Evolutionary conservation across 345 rosid genomes (phyloP).

Genomic region (Gossypium thurberi): DNA sequence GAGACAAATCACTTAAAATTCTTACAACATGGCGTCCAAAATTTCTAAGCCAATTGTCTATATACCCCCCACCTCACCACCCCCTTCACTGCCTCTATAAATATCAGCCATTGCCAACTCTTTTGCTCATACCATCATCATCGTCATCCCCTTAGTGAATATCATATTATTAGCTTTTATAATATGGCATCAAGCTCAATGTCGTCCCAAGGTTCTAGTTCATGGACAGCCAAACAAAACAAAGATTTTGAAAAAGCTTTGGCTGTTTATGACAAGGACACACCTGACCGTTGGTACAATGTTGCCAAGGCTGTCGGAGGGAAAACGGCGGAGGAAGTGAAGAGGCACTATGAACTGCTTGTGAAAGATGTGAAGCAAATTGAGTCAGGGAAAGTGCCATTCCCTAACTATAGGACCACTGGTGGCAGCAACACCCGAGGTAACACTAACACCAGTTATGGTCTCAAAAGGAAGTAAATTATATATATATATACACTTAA

Average conservation of each 20-base stretch:
- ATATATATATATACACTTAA: too few species aligned
- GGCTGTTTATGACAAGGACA: slow-evolving; percentile 83
- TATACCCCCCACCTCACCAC: slow-evolving; percentile 25
- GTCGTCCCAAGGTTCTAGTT: slow-evolving; percentile 57
- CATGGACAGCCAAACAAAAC: slow-evolving; percentile 86
- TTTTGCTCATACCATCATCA: slow-evolving; percentile 30
- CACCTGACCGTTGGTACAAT: slow-evolving; percentile 96
- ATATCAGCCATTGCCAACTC: slow-evolving; percentile 43
- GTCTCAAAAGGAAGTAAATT: slow-evolving; percentile 33
- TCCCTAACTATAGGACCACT: slow-evolving; percentile 59
- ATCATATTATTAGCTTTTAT: too few species aligned
- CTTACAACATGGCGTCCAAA: slow-evolving; percentile 20
- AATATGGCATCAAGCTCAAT: slow-evolving; percentile 75
- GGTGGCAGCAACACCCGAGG: slow-evolving; percentile 27
- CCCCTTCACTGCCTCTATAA: slow-evolving; percentile 45
- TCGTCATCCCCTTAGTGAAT: background rate
- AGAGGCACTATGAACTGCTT: slow-evolving; percentile 68
- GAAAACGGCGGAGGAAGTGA: slow-evolving; percentile 79
- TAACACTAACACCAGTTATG: slow-evolving; percentile 25
- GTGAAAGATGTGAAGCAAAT: slow-evolving; percentile 64
- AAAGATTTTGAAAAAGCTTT: slow-evolving; percentile 88
- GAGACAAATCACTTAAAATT: slow-evolving; percentile 58
- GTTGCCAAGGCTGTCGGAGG: slow-evolving; percentile 88
- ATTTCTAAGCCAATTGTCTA: slow-evolving; percentile 38
- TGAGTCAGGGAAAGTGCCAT: slow-evolving; percentile 73